Evolutionary conservation across 441 rosid genomes (phyloP).

Genomic region (Populus trichocarpa): DNA sequence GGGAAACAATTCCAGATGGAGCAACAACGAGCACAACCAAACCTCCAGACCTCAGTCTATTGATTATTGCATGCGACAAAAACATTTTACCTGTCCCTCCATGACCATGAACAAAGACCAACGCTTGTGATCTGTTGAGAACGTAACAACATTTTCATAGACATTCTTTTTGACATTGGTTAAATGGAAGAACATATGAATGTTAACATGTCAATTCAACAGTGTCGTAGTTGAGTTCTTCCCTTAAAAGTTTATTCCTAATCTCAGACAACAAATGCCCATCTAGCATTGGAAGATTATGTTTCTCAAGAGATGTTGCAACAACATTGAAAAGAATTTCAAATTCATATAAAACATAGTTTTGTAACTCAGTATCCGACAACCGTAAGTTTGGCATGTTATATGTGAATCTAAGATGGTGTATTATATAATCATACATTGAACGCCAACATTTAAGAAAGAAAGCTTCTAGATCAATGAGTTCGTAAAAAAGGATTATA

Average conservation of each 20-base stretch:
- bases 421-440: not conserved
- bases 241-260: too few relatives aligned
- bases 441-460: not conserved
- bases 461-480: not conserved
- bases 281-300: too few relatives aligned
- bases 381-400: too few relatives aligned
- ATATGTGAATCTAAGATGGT: too few relatives aligned
- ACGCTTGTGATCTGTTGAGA: not conserved
- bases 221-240: too few relatives aligned
- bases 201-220: too few relatives aligned
- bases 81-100: not conserved
- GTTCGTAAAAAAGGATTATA: not conserved
- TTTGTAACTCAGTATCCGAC: too few relatives aligned
- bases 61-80: not conserved
- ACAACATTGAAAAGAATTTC: too few relatives aligned
- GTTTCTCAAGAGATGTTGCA: too few relatives aligned
- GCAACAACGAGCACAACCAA: constrained; percentile 6
- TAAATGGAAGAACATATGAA: not conserved
- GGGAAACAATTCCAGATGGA: constrained; percentile 12
- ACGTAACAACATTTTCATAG: not conserved
- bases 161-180: not conserved
- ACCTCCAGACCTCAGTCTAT: not conserved
- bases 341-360: too few relatives aligned
- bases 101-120: not conserved
- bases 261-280: too few relatives aligned